phyloP scores from a whole-genome alignment of 768 basidiomycete genomes.

The Leucosporidium scottii region DNA sequence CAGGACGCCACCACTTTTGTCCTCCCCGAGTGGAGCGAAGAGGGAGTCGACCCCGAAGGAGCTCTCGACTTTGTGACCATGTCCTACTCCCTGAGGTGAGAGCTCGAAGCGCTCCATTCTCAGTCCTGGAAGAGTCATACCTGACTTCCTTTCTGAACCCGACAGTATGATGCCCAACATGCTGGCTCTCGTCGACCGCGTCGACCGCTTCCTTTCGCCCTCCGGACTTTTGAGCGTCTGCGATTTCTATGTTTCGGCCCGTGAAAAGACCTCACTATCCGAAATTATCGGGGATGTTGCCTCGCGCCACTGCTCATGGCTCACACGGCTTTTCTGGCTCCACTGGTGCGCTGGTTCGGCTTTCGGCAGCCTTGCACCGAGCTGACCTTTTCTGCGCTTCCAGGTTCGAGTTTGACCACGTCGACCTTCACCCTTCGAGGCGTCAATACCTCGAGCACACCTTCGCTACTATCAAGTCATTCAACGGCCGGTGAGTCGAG shows the following conservation, averaged over 20 bases:
- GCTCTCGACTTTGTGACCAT: conserved; percentile 46
- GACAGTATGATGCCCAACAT: conserved; percentile 36
- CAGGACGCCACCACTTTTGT: conserved; percentile 65
- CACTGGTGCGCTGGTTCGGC: conserved; percentile 48
- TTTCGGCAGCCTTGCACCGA: not conserved
- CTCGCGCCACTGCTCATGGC: conserved; percentile 52
- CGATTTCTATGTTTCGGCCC: conserved; percentile 64
- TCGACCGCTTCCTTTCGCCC: conserved; percentile 58
- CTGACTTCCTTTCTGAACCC: not conserved
- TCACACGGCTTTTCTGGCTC: conserved; percentile 71
- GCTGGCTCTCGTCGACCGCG: conserved; percentile 57
- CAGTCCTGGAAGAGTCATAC: too few species aligned
- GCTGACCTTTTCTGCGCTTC: conserved; percentile 39
- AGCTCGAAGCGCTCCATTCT: too few species aligned
- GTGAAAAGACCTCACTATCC: conserved; percentile 53
- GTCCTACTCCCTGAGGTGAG: conserved; percentile 48
- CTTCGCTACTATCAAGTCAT: conserved; percentile 58
- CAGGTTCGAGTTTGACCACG: conserved; percentile 47
- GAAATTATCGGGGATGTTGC: conserved; percentile 59
- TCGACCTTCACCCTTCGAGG: conserved; percentile 44
- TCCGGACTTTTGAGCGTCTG: conserved; percentile 59
- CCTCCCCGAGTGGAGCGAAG: conserved; percentile 56
- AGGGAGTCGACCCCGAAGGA: conserved; percentile 51
- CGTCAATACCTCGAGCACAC: conserved; percentile 66
- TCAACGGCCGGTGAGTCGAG: conserved; percentile 52